Base-by-base conservation (phyloP, 2,329 filamentous ascomycete species). In the Paecilomyces niveus region DNA sequence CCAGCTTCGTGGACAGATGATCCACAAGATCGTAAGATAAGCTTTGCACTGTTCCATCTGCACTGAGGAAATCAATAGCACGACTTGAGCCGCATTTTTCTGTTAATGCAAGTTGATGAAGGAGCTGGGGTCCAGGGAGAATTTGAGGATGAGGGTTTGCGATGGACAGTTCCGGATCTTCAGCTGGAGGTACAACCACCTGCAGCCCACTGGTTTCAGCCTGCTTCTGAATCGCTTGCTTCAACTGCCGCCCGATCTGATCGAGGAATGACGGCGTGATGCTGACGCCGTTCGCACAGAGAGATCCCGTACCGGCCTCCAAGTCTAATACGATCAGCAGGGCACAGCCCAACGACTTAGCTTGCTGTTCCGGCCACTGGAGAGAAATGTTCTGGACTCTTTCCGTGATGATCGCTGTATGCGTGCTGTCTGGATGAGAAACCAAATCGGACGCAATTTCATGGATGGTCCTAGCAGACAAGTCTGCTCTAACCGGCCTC, bases 1-100 rank as follows among this genome's bases (percentile, higher is more conserved):
- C 85, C 35, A 92, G 73, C 2, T 64, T 65, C 54, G 83, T 75
- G 9, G 88, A 84, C 31, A 80, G 75, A 29, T 68, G 63, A 67
- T 92, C 85, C 22, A 94, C 76, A 50, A 85, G 73, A 9, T 69
- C 58, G 68, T 92, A 95, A 0, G 85, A 84, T 51, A 89, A 69
- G 1, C 68, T 74, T 9, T 72, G 73, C 29, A 74, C 75, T 29
- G 67, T 68, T 29, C 78, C 81, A 62, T 82, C 76, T 52, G 76
- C 64, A 59, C 78, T 74, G 31, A 85, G 77, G 67, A 85, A 89
- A 58, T 92, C 87, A 61, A 92, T 81, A 7, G 89, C 89, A 49
- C 73, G 72, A 5, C 68, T 65, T 53, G 72, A 65, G 24, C 67
- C 39, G 15, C 61, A n/a, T 71, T 60, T 35, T 26, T 70, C 63